These are phyloP conservation scores for Zelopaecilomyces penicillatus DNA, from an alignment of 2,329 filamentous ascomycete genomes.

Conservation along the genomic window DNA sequence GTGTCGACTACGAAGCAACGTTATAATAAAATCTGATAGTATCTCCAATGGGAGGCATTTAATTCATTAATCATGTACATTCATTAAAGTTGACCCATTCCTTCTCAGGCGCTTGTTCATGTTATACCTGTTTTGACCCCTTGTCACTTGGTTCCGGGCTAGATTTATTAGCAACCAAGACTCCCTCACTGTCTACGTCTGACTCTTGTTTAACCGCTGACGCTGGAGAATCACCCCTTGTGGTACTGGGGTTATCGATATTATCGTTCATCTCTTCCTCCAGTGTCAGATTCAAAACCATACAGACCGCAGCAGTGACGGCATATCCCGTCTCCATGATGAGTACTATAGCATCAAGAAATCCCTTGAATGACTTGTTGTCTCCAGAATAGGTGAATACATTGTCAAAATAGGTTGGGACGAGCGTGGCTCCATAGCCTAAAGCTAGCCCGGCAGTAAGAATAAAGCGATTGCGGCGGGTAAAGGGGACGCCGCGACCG, in stretches of 20 bases:
- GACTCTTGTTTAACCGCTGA: too few relatives aligned
- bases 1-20: too few relatives aligned
- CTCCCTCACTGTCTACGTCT: too few relatives aligned
- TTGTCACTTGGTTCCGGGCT: too few relatives aligned
- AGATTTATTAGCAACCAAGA: too few relatives aligned
- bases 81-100: too few relatives aligned
- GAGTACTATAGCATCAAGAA: slow-evolving; percentile 65
- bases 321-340: slow-evolving; percentile 70
- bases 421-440: slow-evolving; percentile 62
- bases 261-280: slow-evolving; percentile 66
- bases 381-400: slow-evolving; percentile 65
- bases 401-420: slow-evolving; percentile 57
- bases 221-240: too few relatives aligned
- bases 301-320: slow-evolving; percentile 62
- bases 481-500: slow-evolving; percentile 59
- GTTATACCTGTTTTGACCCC: too few relatives aligned
- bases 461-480: slow-evolving; percentile 74
- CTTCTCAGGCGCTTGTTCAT: too few relatives aligned
- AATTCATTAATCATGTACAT: too few relatives aligned
- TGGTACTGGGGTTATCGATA: slow-evolving; percentile 15
- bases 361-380: slow-evolving; percentile 61
- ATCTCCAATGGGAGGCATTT: too few relatives aligned
- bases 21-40: too few relatives aligned
- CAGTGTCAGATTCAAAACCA: slow-evolving; percentile 65
- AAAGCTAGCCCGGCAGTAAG: slow-evolving; percentile 66